phyloP scores from a whole-genome alignment of 2,329 filamentous ascomycete species.

The Eurotiales sp. region DNA sequence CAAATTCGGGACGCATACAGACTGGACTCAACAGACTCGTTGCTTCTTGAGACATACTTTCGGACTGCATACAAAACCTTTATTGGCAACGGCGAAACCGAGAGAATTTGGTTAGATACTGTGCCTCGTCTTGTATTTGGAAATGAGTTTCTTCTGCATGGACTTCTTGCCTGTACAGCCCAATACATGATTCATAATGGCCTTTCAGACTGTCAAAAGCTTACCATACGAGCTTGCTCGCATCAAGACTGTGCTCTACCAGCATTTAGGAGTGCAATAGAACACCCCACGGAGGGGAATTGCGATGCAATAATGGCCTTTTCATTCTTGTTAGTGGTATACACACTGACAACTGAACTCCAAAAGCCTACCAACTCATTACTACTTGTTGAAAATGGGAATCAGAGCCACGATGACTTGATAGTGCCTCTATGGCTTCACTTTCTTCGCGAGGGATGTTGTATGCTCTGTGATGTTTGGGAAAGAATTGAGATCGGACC shows the following conservation, averaged over 20 bases:
- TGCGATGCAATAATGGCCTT: slow-evolving; percentile 21
- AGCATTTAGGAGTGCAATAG: slow-evolving; percentile 16
- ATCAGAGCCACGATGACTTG: background rate
- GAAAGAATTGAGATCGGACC: slow-evolving; percentile 17
- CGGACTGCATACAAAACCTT: background rate
- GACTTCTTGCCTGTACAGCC: slow-evolving; percentile 39
- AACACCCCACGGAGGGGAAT: slow-evolving; percentile 16
- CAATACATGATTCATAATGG: slow-evolving; percentile 34
- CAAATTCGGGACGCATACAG: background rate
- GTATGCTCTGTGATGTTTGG: slow-evolving; percentile 23
- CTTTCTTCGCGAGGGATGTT: slow-evolving; percentile 22
- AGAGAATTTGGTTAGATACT: slow-evolving; percentile 15
- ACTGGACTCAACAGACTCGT: background rate
- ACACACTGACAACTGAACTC: slow-evolving; percentile 18
- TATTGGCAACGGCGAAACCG: background rate
- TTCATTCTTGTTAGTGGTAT: slow-evolving; percentile 20
- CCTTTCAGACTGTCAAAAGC: slow-evolving; percentile 15
- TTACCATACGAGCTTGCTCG: slow-evolving; percentile 23
- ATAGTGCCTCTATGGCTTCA: slow-evolving; percentile 20
- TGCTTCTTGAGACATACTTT: background rate
- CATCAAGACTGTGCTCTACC: slow-evolving; percentile 2
- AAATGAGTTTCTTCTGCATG: slow-evolving; percentile 38
- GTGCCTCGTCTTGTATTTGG: slow-evolving; percentile 32
- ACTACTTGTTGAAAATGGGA: slow-evolving; percentile 9
- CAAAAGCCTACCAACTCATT: slow-evolving; percentile 21